phyloP scores from a whole-genome alignment of 305 asterid genomes.

The Petunia hybrid region DNA sequence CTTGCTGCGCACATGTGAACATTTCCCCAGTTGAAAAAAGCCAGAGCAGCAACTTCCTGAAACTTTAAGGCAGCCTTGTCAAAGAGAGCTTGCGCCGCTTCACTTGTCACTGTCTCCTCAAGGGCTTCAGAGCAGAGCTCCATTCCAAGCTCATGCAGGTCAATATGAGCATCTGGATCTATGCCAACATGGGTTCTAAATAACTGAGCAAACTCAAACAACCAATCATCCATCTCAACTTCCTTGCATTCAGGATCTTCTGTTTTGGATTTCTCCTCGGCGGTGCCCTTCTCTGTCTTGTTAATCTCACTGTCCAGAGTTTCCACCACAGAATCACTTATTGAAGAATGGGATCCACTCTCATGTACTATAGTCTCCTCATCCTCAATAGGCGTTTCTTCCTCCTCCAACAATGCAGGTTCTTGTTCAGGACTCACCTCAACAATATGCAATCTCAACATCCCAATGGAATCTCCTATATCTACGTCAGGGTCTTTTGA shows the following conservation, averaged over 20 bases:
- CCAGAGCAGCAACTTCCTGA: slow-evolving; percentile 94
- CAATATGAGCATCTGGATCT: slow-evolving; percentile 90
- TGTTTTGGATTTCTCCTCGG: slow-evolving; percentile 57
- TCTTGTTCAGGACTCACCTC: slow-evolving; percentile 97
- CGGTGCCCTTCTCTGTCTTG: slow-evolving; percentile 50
- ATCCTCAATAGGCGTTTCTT: slow-evolving; percentile 59
- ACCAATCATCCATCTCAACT: slow-evolving; percentile 98
- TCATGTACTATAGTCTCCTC: slow-evolving; percentile 59
- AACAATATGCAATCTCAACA: slow-evolving; percentile 85
- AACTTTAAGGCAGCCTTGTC: slow-evolving; percentile 84
- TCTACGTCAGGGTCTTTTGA: slow-evolving; percentile 59
- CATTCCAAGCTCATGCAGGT: slow-evolving; percentile 96
- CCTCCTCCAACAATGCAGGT: slow-evolving; percentile 83
- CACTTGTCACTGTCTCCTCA: slow-evolving; percentile 86
- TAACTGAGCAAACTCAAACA: slow-evolving; percentile 93
- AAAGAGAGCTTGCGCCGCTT: slow-evolving; percentile 83
- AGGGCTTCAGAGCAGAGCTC: slow-evolving; percentile 94
- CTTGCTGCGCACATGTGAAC: slow-evolving; percentile 98
- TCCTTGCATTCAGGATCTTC: slow-evolving; percentile 80
- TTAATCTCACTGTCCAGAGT: slow-evolving; percentile 54
- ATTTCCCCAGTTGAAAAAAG: slow-evolving; percentile 96
- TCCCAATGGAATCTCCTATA: slow-evolving; percentile 53
- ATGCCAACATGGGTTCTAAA: slow-evolving; percentile 92
- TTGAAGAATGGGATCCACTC: slow-evolving; percentile 54
- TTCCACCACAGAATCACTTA: slow-evolving; percentile 53